Evolutionary conservation across 2,329 filamentous ascomycete species (phyloP).

Genomic region (Pseudogymnoascus sp.): DNA sequence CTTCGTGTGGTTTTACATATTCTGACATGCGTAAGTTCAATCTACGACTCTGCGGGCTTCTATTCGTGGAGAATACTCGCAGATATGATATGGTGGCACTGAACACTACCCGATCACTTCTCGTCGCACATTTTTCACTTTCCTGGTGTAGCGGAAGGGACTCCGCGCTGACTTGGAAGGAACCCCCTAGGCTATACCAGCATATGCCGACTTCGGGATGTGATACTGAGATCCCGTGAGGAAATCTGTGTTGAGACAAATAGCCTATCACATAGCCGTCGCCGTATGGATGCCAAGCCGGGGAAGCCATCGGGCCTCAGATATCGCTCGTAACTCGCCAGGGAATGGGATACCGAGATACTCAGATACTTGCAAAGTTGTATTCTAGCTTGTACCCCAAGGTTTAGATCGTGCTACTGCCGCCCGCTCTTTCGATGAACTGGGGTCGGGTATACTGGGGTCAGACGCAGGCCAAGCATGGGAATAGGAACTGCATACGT

Average conservation of each 20-base stretch:
- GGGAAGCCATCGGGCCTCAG: background rate
- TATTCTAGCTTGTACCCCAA: background rate
- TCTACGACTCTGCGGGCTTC: background rate
- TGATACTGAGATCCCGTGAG: background rate
- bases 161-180: background rate
- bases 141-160: background rate
- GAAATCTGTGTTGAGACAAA: background rate
- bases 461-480: background rate
- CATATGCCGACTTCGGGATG: conserved; percentile 1
- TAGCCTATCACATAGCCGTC: background rate
- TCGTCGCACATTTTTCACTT: background rate
- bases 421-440: background rate
- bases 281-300: background rate
- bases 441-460: conserved; percentile 1
- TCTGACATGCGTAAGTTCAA: background rate
- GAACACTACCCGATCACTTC: background rate
- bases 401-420: background rate
- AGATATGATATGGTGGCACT: background rate
- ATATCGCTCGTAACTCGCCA: background rate
- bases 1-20: background rate
- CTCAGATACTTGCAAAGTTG: background rate
- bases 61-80: conserved; percentile 5
- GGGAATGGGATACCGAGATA: background rate
- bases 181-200: background rate
- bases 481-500: background rate